Conservation (phyloP, 257 asterid species). For the Henckelia pumila region DNA sequence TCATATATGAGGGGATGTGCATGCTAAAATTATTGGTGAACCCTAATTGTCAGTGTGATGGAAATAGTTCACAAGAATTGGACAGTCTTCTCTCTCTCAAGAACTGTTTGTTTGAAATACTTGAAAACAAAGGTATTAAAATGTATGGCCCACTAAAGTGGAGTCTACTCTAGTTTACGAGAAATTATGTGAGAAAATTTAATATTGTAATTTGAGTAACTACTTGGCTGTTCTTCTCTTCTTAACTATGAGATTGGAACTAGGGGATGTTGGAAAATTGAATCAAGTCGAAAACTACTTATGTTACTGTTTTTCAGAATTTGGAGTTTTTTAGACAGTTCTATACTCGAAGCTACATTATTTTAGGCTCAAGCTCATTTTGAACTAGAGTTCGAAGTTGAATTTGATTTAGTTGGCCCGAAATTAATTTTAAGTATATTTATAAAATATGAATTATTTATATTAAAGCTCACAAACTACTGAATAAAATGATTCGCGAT, state of each 20-base stretch:
- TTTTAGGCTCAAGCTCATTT: no score
- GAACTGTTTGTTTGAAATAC: constrained; percentile 11
- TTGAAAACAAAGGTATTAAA: constrained; percentile 13
- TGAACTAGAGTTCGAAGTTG: no score
- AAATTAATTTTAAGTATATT: no score
- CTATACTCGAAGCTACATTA: no score
- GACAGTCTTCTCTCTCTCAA: constrained; percentile 11
- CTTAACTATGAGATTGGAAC: constrained; percentile 13
- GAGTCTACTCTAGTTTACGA: not conserved
- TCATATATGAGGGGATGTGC: not conserved
- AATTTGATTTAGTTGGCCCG: no score
- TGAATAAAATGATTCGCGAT: no score
- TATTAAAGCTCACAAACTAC: no score
- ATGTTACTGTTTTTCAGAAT: no score
- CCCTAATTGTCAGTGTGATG: constrained; percentile 8
- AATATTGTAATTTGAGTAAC: not conserved
- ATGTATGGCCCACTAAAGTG: not conserved
- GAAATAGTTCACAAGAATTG: constrained; percentile 7
- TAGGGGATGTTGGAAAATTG: no score
- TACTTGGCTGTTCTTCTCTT: constrained; percentile 11
- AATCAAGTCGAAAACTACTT: no score
- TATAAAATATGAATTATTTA: no score
- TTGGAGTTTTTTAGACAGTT: no score
- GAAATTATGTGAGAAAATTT: constrained; percentile 1
- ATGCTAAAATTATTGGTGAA: not conserved